Base-by-base conservation (phyloP, 495 filamentous ascomycete genomes). In the Acidiella bohemica region DNA sequence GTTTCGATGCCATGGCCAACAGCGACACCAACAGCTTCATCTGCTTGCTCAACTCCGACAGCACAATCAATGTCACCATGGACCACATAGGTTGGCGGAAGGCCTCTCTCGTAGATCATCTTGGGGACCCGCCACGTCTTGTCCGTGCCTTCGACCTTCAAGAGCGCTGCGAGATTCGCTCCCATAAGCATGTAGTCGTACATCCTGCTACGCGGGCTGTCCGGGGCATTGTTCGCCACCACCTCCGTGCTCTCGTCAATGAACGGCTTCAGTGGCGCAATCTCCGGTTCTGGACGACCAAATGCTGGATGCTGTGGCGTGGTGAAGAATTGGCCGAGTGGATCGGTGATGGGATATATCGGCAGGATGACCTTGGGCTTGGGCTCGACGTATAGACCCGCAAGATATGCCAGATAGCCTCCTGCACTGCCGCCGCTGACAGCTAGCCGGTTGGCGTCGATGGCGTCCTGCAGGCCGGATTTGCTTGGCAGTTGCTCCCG, bases 261-360 rank as follows among this genome's bases (percentile, higher is more conserved):
- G 26, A 26, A 49, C 13, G 21, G 28, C 16, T 32, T 32, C 14
- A 49, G 13, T 2, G 13, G 21, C 22, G 38, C 24, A 4, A 16
- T 22, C 5, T 35, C 28, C n/a, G 46, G 18, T 9, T 1, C 2
- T 12, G 1, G 4, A 1, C 35, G 10, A 11, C 46, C 46, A 7
- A 44, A 26, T 1, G 41, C 12, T 6, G 24, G 40, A 1, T 32
- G 39, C 19, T 49, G 46, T 8, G 46, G 19, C 7, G 23, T 44
- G 7, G 46, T 44, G 30, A 49, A 49, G 40, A 39, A 44, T 1
- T 20, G 5, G 3, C 46, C 46, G 6, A 49, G 22, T 4, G 46
- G 46, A 30, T 49, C 46, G 12, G 46, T 44, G 20, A 49, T 49
- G 10, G 46, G 40, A 19, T 49, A 49, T 27, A 44, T 49, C n/a